Evolutionary conservation across 2,329 filamentous ascomycete genomes (phyloP).

Genomic region (Ploettnerulaceae sp.): DNA sequence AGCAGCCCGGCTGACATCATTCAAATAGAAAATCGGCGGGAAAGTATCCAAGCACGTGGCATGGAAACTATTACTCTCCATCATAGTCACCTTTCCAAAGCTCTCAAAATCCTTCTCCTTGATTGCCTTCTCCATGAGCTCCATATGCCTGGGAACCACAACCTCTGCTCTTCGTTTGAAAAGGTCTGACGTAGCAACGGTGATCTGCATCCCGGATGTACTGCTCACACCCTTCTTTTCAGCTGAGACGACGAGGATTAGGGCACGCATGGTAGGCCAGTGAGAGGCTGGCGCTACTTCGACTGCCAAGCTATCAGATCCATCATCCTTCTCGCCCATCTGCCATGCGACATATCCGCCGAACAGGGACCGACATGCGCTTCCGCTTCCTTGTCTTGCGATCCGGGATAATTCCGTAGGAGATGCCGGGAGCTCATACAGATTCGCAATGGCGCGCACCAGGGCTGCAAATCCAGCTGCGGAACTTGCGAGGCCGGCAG

Average conservation of each 20-base stretch:
- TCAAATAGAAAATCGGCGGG: slow-evolving; percentile 98
- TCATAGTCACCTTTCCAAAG: slow-evolving; percentile 91
- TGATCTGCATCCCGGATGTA: slow-evolving; percentile 95
- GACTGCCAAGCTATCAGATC: slow-evolving; percentile 81
- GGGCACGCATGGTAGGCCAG: slow-evolving; percentile 92
- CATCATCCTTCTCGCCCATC: slow-evolving; percentile 69
- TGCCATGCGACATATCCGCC: slow-evolving; percentile 97
- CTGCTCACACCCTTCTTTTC: slow-evolving; percentile 95
- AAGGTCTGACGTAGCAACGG: slow-evolving; percentile 83
- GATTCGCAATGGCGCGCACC: slow-evolving; percentile 81
- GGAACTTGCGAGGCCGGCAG: slow-evolving; percentile 77
- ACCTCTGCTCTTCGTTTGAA: slow-evolving; percentile 71
- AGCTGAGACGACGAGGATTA: slow-evolving; percentile 86
- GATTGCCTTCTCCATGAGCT: slow-evolving; percentile 78
- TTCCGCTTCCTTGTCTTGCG: slow-evolving; percentile 89
- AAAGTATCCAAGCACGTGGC: slow-evolving; percentile 91
- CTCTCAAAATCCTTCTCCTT: slow-evolving; percentile 71
- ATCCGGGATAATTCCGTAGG: slow-evolving; percentile 82
- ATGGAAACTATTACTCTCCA: slow-evolving; percentile 96
- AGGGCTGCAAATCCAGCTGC: slow-evolving; percentile 66
- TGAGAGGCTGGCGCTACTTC: slow-evolving; percentile 83
- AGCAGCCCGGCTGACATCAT: slow-evolving; percentile 83
- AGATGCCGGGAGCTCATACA: slow-evolving; percentile 79
- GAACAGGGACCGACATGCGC: slow-evolving; percentile 87
- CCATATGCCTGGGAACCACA: slow-evolving; percentile 81